Evolutionary conservation across 2,329 filamentous ascomycete genomes (phyloP).

Genomic region (Penicillium decumbens): DNA sequence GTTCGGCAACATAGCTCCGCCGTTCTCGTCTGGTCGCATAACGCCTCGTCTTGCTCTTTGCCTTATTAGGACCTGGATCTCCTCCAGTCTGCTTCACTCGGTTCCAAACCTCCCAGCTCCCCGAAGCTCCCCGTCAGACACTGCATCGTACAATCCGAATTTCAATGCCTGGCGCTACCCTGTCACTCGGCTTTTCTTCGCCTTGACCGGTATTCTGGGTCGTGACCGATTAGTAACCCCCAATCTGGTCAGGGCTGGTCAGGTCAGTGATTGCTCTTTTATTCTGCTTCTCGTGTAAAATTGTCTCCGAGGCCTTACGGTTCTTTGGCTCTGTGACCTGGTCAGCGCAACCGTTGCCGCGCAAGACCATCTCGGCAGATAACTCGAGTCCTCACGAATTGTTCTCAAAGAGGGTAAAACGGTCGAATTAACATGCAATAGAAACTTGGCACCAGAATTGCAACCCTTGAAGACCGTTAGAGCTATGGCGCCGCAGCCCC

Average conservation of each 20-base stretch:
- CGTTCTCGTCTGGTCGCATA: slow-evolving; percentile 16
- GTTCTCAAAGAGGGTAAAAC: slow-evolving; percentile 35
- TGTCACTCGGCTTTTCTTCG: slow-evolving; percentile 10
- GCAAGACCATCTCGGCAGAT: neutral
- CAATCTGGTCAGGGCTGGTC: slow-evolving; percentile 13
- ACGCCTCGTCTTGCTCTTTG: slow-evolving; percentile 8
- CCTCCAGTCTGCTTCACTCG: slow-evolving; percentile 9
- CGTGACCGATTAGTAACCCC: slow-evolving; percentile 17
- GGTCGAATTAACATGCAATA: slow-evolving; percentile 58
- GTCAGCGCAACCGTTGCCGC: neutral
- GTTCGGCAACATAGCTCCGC: neutral
- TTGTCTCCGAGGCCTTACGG: slow-evolving; percentile 1
- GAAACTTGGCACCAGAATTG: slow-evolving; percentile 57
- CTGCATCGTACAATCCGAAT: slow-evolving; percentile 14
- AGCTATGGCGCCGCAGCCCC: slow-evolving; percentile 42
- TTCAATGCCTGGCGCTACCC: slow-evolving; percentile 17
- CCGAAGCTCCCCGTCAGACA: slow-evolving; percentile 4
- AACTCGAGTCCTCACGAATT: neutral
- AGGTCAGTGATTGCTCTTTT: slow-evolving; percentile 17
- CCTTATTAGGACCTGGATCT: slow-evolving; percentile 16
- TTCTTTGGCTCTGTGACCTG: neutral
- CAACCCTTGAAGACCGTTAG: slow-evolving; percentile 50
- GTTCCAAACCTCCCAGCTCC: neutral
- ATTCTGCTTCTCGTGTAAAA: neutral
- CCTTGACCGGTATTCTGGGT: slow-evolving; percentile 18